Evolutionary conservation across 208 protist genomes (phyloP).

Genomic region (Phytomonas sp.): DNA sequence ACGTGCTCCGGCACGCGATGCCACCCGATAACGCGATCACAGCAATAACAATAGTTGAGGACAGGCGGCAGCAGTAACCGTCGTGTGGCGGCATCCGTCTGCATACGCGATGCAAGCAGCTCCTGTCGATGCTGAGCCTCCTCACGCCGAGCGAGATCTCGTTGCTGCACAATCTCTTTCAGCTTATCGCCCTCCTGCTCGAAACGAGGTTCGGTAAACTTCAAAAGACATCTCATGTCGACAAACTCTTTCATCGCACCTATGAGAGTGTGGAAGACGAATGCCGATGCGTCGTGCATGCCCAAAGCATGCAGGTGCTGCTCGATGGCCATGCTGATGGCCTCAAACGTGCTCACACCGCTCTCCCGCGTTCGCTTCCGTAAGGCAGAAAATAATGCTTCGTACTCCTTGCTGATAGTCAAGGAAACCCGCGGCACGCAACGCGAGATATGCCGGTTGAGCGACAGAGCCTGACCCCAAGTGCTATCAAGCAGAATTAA

Average conservation of each 20-base stretch:
- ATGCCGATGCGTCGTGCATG: conserved; percentile 11
- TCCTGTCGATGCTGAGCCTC: conserved; percentile 24
- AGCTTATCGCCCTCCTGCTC: conserved; percentile 16
- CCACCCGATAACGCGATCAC: conserved; percentile 63
- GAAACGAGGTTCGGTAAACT: conserved; percentile 50
- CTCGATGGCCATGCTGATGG: conserved; percentile 67
- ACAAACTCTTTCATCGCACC: conserved; percentile 70
- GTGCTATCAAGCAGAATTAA: conserved; percentile 70
- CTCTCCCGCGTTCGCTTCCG: conserved; percentile 63
- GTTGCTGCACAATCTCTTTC: conserved; percentile 23
- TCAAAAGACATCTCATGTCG: conserved; percentile 60
- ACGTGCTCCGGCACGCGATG: conserved; percentile 68
- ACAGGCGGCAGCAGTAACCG: conserved; percentile 49
- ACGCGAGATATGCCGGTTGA: conserved; percentile 59
- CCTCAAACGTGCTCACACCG: conserved; percentile 75
- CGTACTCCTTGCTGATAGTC: conserved; percentile 38
- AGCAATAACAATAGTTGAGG: conserved; percentile 79
- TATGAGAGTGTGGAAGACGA: conserved; percentile 15
- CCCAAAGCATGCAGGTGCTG: conserved; percentile 43
- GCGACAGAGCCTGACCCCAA: conserved; percentile 68
- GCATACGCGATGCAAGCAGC: conserved; percentile 15
- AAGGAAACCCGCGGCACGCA: conserved; percentile 51
- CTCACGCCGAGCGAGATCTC: conserved; percentile 30
- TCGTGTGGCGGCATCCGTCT: conserved; percentile 18
- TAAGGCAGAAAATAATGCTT: conserved; percentile 52